Conservation (phyloP, 2,329 filamentous ascomycete species). For the Aspergillus quadrilineatus region DNA sequence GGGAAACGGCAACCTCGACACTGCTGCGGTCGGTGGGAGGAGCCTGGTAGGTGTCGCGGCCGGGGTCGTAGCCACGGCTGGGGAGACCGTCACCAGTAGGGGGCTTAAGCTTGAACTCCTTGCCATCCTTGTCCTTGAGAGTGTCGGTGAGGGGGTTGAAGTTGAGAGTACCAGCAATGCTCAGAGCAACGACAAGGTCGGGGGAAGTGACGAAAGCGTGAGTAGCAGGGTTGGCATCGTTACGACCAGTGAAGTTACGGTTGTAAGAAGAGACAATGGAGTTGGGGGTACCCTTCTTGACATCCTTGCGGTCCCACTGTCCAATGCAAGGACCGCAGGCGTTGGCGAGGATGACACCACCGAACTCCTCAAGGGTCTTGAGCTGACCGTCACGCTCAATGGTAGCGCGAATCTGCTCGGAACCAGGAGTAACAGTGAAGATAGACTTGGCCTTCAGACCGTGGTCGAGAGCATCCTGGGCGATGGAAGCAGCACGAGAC, state of each 20-base stretch:
- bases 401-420: conserved; percentile 93
- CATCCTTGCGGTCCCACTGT: conserved; percentile 91
- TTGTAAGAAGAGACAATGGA: conserved; percentile 99
- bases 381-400: conserved; percentile 89
- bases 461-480: conserved; percentile 83
- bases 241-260: conserved; percentile 98
- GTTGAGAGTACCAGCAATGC: conserved; percentile 76
- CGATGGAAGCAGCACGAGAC: conserved; percentile 88
- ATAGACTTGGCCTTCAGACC: conserved; percentile 90
- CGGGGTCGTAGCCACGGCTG: conserved; percentile 78
- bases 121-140: conserved; percentile 92
- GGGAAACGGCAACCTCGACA: conserved; percentile 79
- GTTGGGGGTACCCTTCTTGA: conserved; percentile 94
- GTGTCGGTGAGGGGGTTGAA: conserved; percentile 95
- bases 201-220: conserved; percentile 92
- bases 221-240: conserved; percentile 92
- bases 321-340: conserved; percentile 91
- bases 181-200: conserved; percentile 83
- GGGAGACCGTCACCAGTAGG: conserved; percentile 83
- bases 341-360: conserved; percentile 90
- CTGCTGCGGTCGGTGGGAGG: conserved; percentile 74
- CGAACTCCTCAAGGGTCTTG: conserved; percentile 92
- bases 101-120: conserved; percentile 83
- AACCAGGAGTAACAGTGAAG: conserved; percentile 94
- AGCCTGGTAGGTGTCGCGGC: conserved; percentile 92